Base-by-base conservation (phyloP, 1,139 yeast genomes). In the Sugiyamaella japonica region DNA sequence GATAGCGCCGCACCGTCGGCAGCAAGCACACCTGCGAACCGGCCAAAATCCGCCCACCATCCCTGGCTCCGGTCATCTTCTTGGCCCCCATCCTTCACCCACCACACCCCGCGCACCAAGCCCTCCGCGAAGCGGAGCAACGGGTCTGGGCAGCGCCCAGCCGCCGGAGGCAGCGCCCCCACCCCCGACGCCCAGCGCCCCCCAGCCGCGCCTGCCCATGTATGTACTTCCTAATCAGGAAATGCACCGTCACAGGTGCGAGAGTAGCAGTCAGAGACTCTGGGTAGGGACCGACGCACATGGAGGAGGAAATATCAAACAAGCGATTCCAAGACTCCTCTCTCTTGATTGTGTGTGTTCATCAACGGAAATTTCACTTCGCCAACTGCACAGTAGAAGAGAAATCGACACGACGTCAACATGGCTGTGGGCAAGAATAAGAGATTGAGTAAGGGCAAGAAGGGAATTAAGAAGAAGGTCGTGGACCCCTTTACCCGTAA, bases 401-500 rank as follows among this genome's bases (percentile, higher is more conserved):
- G 48, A 44, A 44, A 44, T 44, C 31, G 25, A 45, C 36, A 45
- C 49, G 41, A 45, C 49, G 41, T 48, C 64, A 63, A 56, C 61
- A 87, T 88, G 95, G 96, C 93, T 84, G 93, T 89, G 78, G 96
- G 96, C 77, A 89, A 89, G 88, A 89, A 89, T 79, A 89, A 89
- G 90, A 86, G 96, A 84, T 82, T 88, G 80, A 85, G 91, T 80
- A 88, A 88, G 83, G 95, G 96, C 78, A 88, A 88, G 89, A 89
- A 88, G 81, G 95, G 95, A 73, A 78, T 86, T 78, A 89, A 89
- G 95, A 89, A 88, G 91, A 88, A 84, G 85, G 89, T 85, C 75
- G 91, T 87, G 69, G 96, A 88, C 83, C 95, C 96, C 74, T 88
- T 88, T 89, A 81, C 93, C 84, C 86, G 87, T 77, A 89, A 89